Base-by-base conservation (phyloP, 352 stramenopile genomes). In the Phytophthora chlamydospora region DNA sequence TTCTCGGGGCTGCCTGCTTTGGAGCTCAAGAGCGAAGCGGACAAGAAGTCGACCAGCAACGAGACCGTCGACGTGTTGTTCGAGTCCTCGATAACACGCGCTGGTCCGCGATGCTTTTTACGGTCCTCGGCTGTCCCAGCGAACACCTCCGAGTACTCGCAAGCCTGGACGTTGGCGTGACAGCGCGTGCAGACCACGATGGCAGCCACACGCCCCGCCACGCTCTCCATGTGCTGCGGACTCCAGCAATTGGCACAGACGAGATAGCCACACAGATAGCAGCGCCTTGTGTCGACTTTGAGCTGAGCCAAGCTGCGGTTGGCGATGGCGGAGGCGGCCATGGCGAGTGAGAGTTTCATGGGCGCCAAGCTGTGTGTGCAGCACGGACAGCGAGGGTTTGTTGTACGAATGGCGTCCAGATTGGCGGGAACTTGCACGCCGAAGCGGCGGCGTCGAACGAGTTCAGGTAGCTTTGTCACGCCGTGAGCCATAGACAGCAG, bases 361-460 rank as follows among this genome's bases (percentile, higher is more conserved):
- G 58, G 48, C 8, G 63, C 48, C 32, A 86, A 57, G 35, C 58
- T 59, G 34, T 40, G 45, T 6, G 62, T 75, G 50, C 78, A 88
- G 42, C 66, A 70, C 17, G 67, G 62, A 33, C 78, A 88, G 24
- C 69, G 67, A n/a, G 56, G 19, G 41, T 83, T 88, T 2, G 59
- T 46, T 7, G 62, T 43, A 5, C 53, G 19, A 16, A 72, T 32
- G 0, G 50, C 29, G 21, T 21, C 50, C 17, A 50, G 27, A 16
- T 59, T 49, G 2, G 48, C 54, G 17, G 52, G 48, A 44, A 85
- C 65, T 34, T 85, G 78, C 0, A 76, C 61, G 6, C 71, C 73
- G 2, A 86, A 69, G 0, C 78, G 68, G 4, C 69, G 50, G 3
- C 76, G 73, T 4, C 68, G 73, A 6, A 88, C 59, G 24, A 86